A percentile compares a stretch with the other conserved stretches of the same genome.
Evolutionary conservation across 2,329 filamentous ascomycete genomes (phyloP).

Genomic region (Aspergillus versicolor): DNA sequence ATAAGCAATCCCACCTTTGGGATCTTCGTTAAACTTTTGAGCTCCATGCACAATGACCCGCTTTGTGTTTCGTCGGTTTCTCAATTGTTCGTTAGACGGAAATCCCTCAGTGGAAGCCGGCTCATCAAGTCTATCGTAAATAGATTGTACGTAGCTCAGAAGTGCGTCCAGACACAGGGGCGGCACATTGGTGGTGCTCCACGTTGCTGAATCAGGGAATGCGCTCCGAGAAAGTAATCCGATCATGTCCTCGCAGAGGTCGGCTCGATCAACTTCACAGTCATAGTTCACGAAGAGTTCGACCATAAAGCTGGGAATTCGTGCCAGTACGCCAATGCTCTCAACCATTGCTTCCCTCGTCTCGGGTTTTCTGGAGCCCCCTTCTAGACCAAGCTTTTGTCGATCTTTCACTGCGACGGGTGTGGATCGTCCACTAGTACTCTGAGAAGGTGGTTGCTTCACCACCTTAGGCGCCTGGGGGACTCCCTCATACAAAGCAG

Average conservation of each 20-base stretch:
- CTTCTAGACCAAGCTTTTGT: conserved; percentile 88
- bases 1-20: conserved; percentile 83
- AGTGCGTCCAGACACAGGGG: conserved; percentile 91
- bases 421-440: conserved; percentile 77
- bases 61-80: conserved; percentile 74
- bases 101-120: conserved; percentile 63
- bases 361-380: conserved; percentile 87
- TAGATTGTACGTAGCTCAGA: conserved; percentile 85
- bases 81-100: conserved; percentile 64
- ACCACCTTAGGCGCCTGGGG: conserved; percentile 86
- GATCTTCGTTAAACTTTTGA: conserved; percentile 91
- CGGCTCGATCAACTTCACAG: conserved; percentile 85
- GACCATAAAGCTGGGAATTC: conserved; percentile 91
- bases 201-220: conserved; percentile 93
- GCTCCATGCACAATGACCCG: conserved; percentile 85
- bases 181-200: conserved; percentile 98
- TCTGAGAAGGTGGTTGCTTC: conserved; percentile 73
- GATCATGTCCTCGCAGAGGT: conserved; percentile 93
- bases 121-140: conserved; percentile 81
- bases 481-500: conserved; percentile 86
- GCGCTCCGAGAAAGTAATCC: conserved; percentile 90
- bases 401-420: conserved; percentile 90
- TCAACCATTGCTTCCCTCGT: conserved; percentile 98
- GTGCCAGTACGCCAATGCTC: conserved; percentile 83
- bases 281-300: conserved; percentile 98